A percentile compares a stretch with the other conserved stretches of the same genome.
Evolutionary conservation across 2,329 filamentous ascomycete species (phyloP).

Genomic region (Aspergillus uvarum): DNA sequence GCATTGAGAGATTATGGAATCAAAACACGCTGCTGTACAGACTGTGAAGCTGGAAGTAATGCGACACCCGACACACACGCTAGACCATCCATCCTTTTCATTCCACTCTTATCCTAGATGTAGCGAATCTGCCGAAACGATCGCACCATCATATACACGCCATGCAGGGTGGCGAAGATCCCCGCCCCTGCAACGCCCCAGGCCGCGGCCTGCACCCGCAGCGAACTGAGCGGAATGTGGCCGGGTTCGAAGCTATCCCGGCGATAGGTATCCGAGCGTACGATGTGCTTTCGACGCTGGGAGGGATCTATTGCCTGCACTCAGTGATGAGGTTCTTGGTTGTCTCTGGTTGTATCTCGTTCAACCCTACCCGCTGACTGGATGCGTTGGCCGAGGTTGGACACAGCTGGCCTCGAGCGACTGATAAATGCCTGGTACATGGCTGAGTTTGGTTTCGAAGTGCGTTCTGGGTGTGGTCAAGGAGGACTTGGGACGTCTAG

Average conservation of each 20-base stretch:
- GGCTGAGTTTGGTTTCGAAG: not conserved
- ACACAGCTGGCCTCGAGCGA: slow-evolving; percentile 6
- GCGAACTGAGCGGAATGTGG: slow-evolving; percentile 16
- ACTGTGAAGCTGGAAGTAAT: too few species aligned
- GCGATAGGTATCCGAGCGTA: slow-evolving; percentile 3
- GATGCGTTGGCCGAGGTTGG: slow-evolving; percentile 1
- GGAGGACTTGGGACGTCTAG: too few species aligned
- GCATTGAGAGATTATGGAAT: too few species aligned
- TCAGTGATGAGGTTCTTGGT: not conserved
- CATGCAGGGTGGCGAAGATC: slow-evolving; percentile 23
- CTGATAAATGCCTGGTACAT: slow-evolving; percentile 10
- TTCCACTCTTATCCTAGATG: slow-evolving; percentile 8
- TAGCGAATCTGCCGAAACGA: slow-evolving; percentile 23
- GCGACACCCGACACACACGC: too few species aligned
- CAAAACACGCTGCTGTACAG: too few species aligned
- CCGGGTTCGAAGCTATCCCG: not conserved
- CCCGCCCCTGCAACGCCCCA: slow-evolving; percentile 24
- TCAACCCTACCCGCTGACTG: slow-evolving; percentile 3
- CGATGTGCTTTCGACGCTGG: not conserved
- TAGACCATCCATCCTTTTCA: too few species aligned
- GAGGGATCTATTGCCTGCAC: not conserved
- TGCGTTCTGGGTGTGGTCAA: too few species aligned
- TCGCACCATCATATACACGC: slow-evolving; percentile 20
- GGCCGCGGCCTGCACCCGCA: slow-evolving; percentile 22
- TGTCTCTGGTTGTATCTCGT: not conserved